Evolutionary conservation across 140 eudicot genomes (phyloP).

Genomic region (Stevia rebaudiana): DNA sequence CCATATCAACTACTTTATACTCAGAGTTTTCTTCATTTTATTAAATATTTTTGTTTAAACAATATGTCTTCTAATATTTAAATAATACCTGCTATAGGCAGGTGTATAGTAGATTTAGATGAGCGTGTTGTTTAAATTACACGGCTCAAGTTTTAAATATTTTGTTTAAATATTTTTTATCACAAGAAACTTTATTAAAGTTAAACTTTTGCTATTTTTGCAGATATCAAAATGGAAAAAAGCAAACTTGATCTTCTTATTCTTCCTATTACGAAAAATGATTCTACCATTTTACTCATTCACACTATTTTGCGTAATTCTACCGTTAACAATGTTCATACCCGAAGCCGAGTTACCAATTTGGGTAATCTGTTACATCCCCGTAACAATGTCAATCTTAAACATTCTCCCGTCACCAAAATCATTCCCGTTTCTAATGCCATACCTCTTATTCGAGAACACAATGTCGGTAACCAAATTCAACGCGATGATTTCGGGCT

Average conservation of each 20-base stretch:
- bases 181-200: not conserved
- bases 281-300: conserved; percentile 84
- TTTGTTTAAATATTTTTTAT: too few species aligned
- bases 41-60: too few species aligned
- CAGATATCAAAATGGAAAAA: conserved; percentile 96
- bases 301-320: conserved; percentile 82
- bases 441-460: conserved; percentile 86
- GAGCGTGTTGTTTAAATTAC: too few species aligned
- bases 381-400: conserved; percentile 75
- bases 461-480: conserved; percentile 98
- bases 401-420: conserved; percentile 90
- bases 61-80: too few species aligned
- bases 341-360: conserved; percentile 92
- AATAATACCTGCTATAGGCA: too few species aligned
- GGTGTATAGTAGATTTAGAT: too few species aligned
- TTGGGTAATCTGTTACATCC: conserved; percentile 85
- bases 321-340: conserved; percentile 91
- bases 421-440: conserved; percentile 86
- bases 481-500: conserved; percentile 96
- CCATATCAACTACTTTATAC: too few species aligned
- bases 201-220: conserved; percentile 25
- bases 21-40: too few species aligned
- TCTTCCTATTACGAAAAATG: conserved; percentile 76
- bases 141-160: too few species aligned
- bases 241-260: conserved; percentile 67